Base-by-base conservation (phyloP, 495 filamentous ascomycete genomes). In the Bacidia gigantensis region DNA sequence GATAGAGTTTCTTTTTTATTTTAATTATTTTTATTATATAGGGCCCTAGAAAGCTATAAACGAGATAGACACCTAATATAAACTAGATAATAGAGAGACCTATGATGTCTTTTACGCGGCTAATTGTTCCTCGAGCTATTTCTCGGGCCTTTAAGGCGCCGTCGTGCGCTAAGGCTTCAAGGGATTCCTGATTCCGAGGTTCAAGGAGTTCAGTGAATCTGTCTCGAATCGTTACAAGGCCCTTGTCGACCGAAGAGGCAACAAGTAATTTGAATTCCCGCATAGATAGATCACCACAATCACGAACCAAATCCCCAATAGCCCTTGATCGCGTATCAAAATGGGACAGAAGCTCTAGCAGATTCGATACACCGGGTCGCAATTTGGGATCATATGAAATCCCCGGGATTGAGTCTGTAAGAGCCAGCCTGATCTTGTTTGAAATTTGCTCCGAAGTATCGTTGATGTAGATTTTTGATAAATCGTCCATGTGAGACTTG, bases 291-390 rank as follows among this genome's bases (percentile, higher is more conserved):
- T 65, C 66, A n/a, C 66, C 53, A 47, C 75, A 74, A 35, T 74
- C 69, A 23, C 56, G 52, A 0, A 76, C 85, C n/a, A 94, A 60
- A 25, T 78, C 70, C 17, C 71, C 64, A 20, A 74, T 74, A 26
- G 66, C 65, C 26, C 62, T 65, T 22, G 62, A 70, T 39, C 57
- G 55, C 42, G 50, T 46, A 50, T 81, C 75, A 49, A 87, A 76
- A 54, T 86, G 78, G 35, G 78, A 76, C 20, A 87, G 67, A 29
- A 98, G 74, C 45, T 85, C 77, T 18, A 98, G 65, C 14, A 98
- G 69, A 64, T 97, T 98, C 17, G 89, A 79, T 0, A 98, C 81
- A 1, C 88, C 93, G 0, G 90, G 89, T 32, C 92, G 74, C 0
- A 54, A 55, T 0, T 56, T 58, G 0, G 82, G 84, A 53, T 95